A percentile compares a stretch with the other conserved stretches of the same genome.
Conservation (phyloP, 2,329 filamentous ascomycete species). For the Albifimbria verrucaria region DNA sequence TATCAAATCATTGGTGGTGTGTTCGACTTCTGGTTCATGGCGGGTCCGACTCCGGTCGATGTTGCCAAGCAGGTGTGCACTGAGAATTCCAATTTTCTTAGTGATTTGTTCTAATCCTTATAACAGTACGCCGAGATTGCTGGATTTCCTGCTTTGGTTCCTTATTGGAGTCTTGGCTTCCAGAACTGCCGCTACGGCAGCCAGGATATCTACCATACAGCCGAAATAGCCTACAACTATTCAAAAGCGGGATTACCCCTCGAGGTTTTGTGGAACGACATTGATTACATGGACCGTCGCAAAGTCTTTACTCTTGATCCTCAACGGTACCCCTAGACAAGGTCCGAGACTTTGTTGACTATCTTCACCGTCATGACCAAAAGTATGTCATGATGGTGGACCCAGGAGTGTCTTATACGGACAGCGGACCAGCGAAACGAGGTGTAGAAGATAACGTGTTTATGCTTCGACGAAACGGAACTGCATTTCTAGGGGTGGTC, state of each 20-base stretch:
- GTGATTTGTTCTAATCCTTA: too few species aligned
- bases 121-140: conserved; percentile 66
- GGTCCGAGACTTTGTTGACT: conserved; percentile 63
- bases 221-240: conserved; percentile 66
- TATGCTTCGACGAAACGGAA: conserved; percentile 51
- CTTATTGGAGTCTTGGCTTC: conserved; percentile 78
- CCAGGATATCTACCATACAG: conserved; percentile 64
- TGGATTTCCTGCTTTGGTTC: conserved; percentile 73
- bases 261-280: conserved; percentile 71
- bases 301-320: conserved; percentile 62
- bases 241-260: conserved; percentile 62
- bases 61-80: too few species aligned
- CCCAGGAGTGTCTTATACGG: conserved; percentile 55
- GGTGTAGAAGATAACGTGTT: conserved; percentile 45
- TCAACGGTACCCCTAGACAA: conserved; percentile 62
- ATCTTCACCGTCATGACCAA: conserved; percentile 65
- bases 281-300: conserved; percentile 62
- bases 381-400: conserved; percentile 79
- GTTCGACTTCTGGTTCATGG: conserved; percentile 77
- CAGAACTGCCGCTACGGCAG: conserved; percentile 80
- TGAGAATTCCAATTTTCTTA: too few species aligned
- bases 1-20: conserved; percentile 78
- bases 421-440: conserved; percentile 39
- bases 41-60: conserved; percentile 65
- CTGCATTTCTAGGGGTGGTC: conserved; percentile 61